Evolutionary conservation across 1,139 yeast species (phyloP).

Genomic region (Yamadazyma aaseri): DNA sequence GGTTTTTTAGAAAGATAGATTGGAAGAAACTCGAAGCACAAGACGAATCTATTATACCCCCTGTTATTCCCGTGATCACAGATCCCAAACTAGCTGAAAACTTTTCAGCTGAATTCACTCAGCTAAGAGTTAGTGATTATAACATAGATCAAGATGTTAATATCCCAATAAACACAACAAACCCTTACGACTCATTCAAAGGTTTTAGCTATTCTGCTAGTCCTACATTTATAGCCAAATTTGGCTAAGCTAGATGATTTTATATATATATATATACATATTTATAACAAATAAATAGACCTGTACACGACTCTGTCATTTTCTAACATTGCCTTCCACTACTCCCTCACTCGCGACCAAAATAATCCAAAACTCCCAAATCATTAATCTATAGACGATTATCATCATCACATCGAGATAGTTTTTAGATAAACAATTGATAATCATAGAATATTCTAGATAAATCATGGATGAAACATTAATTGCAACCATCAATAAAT

Average conservation of each 20-base stretch:
- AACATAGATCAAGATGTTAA: constrained; percentile 15
- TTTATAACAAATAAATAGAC: not conserved
- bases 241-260: too few species aligned
- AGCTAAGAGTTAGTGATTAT: constrained; percentile 24
- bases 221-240: constrained; percentile 21
- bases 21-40: constrained; percentile 27
- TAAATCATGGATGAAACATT: constrained; percentile 79
- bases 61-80: constrained; percentile 33
- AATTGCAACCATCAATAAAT: constrained; percentile 86
- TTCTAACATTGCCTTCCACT: not conserved
- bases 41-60: constrained; percentile 21
- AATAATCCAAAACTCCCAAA: constrained; percentile 2
- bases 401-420: not conserved
- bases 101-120: constrained; percentile 30
- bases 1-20: constrained; percentile 32
- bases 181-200: constrained; percentile 15
- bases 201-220: constrained; percentile 34
- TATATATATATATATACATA: too few species aligned
- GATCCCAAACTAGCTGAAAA: constrained; percentile 37
- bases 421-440: too few species aligned
- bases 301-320: not conserved
- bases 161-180: constrained; percentile 10
- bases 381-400: not conserved
- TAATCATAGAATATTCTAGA: not conserved
- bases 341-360: not conserved